Evolutionary conservation across 306 rosid species (phyloP).

Genomic region (Cicer judaicum): DNA sequence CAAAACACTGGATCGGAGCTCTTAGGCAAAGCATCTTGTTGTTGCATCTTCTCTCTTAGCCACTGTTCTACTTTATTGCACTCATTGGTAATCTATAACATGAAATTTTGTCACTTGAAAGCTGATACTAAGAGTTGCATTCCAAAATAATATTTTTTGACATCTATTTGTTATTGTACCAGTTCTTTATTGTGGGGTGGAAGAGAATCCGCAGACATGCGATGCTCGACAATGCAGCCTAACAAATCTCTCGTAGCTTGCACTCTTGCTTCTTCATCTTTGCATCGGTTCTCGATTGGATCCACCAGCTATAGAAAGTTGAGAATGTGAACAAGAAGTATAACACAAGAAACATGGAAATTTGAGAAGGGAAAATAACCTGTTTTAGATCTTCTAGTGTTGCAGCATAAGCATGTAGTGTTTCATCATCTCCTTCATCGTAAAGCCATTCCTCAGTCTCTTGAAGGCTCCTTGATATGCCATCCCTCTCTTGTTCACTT

Average conservation of each 20-base stretch:
- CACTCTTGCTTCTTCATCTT: slow-evolving; percentile 71
- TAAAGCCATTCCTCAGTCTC: slow-evolving; percentile 88
- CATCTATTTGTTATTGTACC: slow-evolving; percentile 37
- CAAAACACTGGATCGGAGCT: slow-evolving; percentile 61
- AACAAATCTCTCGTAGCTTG: slow-evolving; percentile 60
- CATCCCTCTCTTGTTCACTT: slow-evolving; percentile 72
- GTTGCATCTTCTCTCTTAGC: slow-evolving; percentile 69
- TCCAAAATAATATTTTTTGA: background rate
- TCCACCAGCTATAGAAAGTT: slow-evolving; percentile 61
- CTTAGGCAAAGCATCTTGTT: slow-evolving; percentile 72
- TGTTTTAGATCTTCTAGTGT: slow-evolving; percentile 77
- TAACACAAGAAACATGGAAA: slow-evolving; percentile 7
- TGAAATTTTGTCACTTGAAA: slow-evolving; percentile 31
- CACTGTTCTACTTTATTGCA: slow-evolving; percentile 85
- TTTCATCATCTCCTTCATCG: slow-evolving; percentile 81
- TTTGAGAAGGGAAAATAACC: slow-evolving; percentile 55
- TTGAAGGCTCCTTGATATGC: slow-evolving; percentile 65
- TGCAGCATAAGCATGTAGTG: slow-evolving; percentile 67
- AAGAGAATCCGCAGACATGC: slow-evolving; percentile 48
- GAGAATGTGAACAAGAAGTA: slow-evolving; percentile 37
- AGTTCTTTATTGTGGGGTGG: slow-evolving; percentile 45
- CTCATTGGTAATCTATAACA: slow-evolving; percentile 54
- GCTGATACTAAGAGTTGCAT: slow-evolving; percentile 11
- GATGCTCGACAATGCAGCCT: slow-evolving; percentile 51
- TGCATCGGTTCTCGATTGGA: slow-evolving; percentile 73